A percentile compares a stretch with the other conserved stretches of the same genome.
phyloP scores from a whole-genome alignment of 192 early-diverging fungal species.

The Linnemannia exigua region DNA sequence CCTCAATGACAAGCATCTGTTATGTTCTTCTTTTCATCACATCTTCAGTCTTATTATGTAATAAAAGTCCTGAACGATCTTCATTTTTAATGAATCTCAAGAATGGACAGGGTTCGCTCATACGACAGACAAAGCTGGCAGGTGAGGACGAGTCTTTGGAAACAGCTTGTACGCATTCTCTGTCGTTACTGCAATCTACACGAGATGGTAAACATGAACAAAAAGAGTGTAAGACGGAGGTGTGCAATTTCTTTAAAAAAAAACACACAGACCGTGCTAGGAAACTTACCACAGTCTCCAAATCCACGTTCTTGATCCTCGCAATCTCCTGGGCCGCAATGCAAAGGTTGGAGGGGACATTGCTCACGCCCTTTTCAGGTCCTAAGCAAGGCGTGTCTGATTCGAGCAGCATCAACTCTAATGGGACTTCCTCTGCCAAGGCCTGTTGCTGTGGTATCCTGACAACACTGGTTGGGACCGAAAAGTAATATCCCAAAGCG shows the following conservation, averaged over 20 bases:
- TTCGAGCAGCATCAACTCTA: constrained; percentile 66
- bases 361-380: constrained; percentile 62
- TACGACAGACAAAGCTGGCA: constrained; percentile 21
- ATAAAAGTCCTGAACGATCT: neutral
- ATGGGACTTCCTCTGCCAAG: constrained; percentile 59
- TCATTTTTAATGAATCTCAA: neutral
- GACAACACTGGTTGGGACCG: constrained; percentile 67
- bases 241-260: neutral
- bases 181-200: constrained; percentile 49
- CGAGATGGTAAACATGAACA: neutral
- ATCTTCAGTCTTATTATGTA: neutral
- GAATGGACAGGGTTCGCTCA: neutral
- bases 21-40: no score
- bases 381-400: constrained; percentile 70
- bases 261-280: neutral
- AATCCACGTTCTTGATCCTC: constrained; percentile 58
- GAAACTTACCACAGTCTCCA: constrained; percentile 64
- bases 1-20: neutral
- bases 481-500: constrained; percentile 66
- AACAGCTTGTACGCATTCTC: constrained; percentile 58
- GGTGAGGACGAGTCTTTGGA: constrained; percentile 49
- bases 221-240: neutral
- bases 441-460: constrained; percentile 64
- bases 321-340: constrained; percentile 66
- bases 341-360: constrained; percentile 64